These are phyloP conservation scores for Candida oleophila DNA, from an alignment of 805 yeast genomes.

Conservation along the genomic window DNA sequence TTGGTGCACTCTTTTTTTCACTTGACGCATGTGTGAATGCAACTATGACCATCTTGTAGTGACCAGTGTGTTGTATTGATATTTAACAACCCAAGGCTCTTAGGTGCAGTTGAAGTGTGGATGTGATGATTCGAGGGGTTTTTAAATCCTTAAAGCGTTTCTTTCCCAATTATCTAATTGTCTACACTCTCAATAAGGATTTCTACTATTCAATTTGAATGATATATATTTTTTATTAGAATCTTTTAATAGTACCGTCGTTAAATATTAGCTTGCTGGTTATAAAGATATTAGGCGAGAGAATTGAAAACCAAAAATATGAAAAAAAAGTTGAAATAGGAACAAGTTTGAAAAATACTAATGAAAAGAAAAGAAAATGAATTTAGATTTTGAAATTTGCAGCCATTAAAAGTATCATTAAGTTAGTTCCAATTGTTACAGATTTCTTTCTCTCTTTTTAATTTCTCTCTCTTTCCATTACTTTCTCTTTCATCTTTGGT, in stretches of 20 bases:
- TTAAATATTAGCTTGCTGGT: background rate
- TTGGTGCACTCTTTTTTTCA: too few relatives aligned
- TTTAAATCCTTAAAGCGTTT: too few relatives aligned
- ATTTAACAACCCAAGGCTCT: too few relatives aligned
- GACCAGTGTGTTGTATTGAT: too few relatives aligned
- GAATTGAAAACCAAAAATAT: background rate
- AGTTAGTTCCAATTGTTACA: background rate
- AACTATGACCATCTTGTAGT: too few relatives aligned
- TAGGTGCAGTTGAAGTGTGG: too few relatives aligned
- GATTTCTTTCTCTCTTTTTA: background rate
- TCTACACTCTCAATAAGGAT: too few relatives aligned
- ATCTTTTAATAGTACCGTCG: background rate
- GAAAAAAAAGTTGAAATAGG: background rate
- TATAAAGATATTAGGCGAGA: background rate
- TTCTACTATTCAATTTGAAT: background rate
- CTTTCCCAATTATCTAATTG: too few relatives aligned
- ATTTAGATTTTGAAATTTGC: too few relatives aligned
- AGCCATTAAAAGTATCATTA: background rate
- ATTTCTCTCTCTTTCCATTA: background rate
- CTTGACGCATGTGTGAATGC: too few relatives aligned
- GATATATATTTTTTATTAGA: conserved; percentile 1
- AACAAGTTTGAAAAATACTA: too few relatives aligned
- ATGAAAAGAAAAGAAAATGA: background rate
- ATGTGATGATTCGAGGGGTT: too few relatives aligned
- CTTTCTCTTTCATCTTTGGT: background rate